phyloP scores from a whole-genome alignment of 1,139 yeast species.

The Scheffersomyces cryptocercus region DNA sequence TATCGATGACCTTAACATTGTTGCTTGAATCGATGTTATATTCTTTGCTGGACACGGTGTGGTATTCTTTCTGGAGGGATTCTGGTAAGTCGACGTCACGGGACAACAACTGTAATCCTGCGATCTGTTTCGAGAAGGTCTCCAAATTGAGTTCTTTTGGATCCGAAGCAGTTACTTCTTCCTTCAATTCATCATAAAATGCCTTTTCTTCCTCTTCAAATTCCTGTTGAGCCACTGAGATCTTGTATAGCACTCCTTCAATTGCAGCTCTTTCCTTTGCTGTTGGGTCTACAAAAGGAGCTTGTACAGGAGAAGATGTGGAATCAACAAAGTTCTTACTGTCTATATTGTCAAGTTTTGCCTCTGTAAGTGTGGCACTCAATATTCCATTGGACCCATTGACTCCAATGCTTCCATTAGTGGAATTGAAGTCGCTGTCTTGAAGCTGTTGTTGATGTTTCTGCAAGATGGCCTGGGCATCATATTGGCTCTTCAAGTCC shows the following conservation, averaged over 20 bases:
- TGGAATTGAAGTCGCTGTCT: conserved; percentile 8
- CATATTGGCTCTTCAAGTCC: conserved; percentile 19
- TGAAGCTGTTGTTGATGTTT: no score
- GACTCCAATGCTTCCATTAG: conserved; percentile 8
- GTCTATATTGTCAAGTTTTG: conserved; percentile 2
- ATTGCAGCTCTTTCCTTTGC: conserved; percentile 25
- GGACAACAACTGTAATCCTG: conserved; percentile 74
- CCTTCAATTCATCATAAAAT: conserved; percentile 18
- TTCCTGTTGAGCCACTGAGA: conserved; percentile 31
- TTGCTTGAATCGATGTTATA: conserved; percentile 1
- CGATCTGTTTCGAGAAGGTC: conserved; percentile 64
- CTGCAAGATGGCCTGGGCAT: conserved; percentile 11
- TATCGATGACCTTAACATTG: conserved; percentile 2
- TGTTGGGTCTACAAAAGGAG: conserved; percentile 19
- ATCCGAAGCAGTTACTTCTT: conserved; percentile 4
- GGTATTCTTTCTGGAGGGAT: conserved; percentile 28
- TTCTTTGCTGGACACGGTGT: conserved; percentile 5
- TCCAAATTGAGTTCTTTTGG: conserved; percentile 40
- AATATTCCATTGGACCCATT: conserved; percentile 2
- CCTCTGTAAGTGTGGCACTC: background rate
- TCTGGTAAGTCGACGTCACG: conserved; percentile 78
- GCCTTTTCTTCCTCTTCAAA: conserved; percentile 24
- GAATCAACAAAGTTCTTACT: conserved; percentile 2
- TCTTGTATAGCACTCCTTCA: conserved; percentile 32
- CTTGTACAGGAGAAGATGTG: conserved; percentile 4